Percentiles rank a stretch among this genome's conserved stretches.
These are phyloP conservation scores for Fusarium sp. DNA, from an alignment of 2,329 filamentous ascomycete species.

Conservation along the genomic window DNA sequence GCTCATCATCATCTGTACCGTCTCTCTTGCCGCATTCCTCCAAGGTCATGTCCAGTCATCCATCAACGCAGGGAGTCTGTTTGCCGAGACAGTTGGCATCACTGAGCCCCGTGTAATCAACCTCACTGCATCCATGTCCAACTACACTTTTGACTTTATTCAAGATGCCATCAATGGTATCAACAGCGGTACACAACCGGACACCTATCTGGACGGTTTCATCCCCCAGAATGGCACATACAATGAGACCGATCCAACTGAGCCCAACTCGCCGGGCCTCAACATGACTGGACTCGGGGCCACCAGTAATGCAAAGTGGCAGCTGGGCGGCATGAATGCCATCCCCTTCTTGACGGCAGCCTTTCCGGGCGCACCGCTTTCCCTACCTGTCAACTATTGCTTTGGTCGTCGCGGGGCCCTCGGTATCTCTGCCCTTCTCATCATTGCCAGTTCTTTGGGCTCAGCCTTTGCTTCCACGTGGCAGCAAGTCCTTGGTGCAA, in stretches of 20 bases:
- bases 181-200: not conserved
- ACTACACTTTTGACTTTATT: not conserved
- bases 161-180: not conserved
- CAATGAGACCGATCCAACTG: not conserved
- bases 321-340: conserved; percentile 51
- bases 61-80: conserved; percentile 54
- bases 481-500: conserved; percentile 47
- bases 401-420: conserved; percentile 55
- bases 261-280: not conserved
- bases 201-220: not conserved
- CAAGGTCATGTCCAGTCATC: conserved; percentile 58
- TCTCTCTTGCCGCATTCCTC: conserved; percentile 56
- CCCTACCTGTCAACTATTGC: conserved; percentile 53
- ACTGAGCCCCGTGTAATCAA: not conserved
- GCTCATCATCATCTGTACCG: conserved; percentile 44
- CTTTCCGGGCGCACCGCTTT: conserved; percentile 50
- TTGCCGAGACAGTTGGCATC: conserved; percentile 27
- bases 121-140: not conserved
- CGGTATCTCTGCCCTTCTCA: conserved; percentile 51
- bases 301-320: conserved; percentile 13
- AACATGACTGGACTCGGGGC: not conserved
- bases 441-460: conserved; percentile 53
- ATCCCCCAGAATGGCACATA: not conserved
- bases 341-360: conserved; percentile 53
- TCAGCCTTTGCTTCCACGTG: conserved; percentile 48